These are phyloP conservation scores for Phytophthora pisi DNA, from an alignment of 352 stramenopile genomes.

Conservation along the genomic window DNA sequence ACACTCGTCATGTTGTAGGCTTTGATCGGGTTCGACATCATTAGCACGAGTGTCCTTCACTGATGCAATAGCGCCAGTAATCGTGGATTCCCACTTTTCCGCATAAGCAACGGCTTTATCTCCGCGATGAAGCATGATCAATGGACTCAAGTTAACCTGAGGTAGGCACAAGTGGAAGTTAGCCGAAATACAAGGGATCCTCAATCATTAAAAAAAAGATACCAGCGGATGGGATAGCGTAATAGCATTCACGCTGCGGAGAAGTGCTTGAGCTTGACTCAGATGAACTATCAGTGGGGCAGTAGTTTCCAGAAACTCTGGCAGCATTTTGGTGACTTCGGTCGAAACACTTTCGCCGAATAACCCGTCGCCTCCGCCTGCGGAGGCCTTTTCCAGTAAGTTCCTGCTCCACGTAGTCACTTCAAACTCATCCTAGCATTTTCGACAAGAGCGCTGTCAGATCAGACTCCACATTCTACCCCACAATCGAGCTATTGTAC, in stretches of 20 bases:
- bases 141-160: constrained; percentile 26
- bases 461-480: constrained; percentile 13
- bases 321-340: constrained; percentile 41
- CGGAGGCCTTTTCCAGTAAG: constrained; percentile 32
- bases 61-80: constrained; percentile 7
- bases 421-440: constrained; percentile 52
- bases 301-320: constrained; percentile 38
- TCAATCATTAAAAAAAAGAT: constrained; percentile 3
- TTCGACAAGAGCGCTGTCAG: constrained; percentile 5
- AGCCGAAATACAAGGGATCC: not conserved
- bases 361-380: constrained; percentile 39
- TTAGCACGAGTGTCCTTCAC: not conserved
- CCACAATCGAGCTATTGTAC: constrained; percentile 12
- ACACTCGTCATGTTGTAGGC: not conserved
- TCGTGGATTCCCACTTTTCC: constrained; percentile 29
- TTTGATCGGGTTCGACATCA: not conserved
- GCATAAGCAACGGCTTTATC: constrained; percentile 23
- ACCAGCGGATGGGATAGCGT: constrained; percentile 31
- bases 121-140: constrained; percentile 18
- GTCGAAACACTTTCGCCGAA: constrained; percentile 26
- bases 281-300: constrained; percentile 34
- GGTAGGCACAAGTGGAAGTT: constrained; percentile 3
- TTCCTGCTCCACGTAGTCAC: constrained; percentile 47
- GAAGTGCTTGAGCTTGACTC: constrained; percentile 45
- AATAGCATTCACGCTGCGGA: constrained; percentile 40